Evolutionary conservation across 108 stramenopile species (phyloP), one percentile per base, ranked within the genome.

Genomic region (Skeletonema menzelii): DNA sequence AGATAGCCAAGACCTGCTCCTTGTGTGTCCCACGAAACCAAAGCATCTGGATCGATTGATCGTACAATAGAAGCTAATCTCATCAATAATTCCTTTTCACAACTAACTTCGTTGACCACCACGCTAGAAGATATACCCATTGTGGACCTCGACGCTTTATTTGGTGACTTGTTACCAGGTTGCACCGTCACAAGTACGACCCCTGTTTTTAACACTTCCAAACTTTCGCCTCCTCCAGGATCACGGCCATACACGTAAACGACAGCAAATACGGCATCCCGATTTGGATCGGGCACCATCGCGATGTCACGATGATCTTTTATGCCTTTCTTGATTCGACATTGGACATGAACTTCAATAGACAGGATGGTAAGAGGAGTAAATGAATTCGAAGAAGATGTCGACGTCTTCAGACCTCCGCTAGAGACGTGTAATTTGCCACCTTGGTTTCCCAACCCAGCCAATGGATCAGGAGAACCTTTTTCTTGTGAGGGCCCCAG

Each of bases 21-120:
- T 77, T 94, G 95, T 37, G 95, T 87, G 67, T 96, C 92, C 95
- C 95, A 96, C 49, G 89, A 91, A 8, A 91, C 47, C 27, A 96
- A 72, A 62, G 88, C 76, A 59, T 96, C 95, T 13, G 95, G 95
- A 65, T 96, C 92, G 70, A 85, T 91, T 49, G 46, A 56, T 61
- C 81, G 61, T 15, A 96, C 91, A 49, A 92, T 74, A 7, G 85
- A 82, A n/a, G 89, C 75, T 42, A 96, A 64, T 65, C 91, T 59
- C 26, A 86, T 59, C 46, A 95, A 66, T 8, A 95, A 78, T 14
- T 75, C 74, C 62, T 69, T 70, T 62, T 95, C 94, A 24, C 85
- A 84, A 27, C 65, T 67, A 3, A 87, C 84, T 56, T 55, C 62
- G 62, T 95, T 88, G 10, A 87, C 61, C 8, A 40, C 55, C 10